Percentiles rank a stretch among this genome's conserved stretches.
Conservation (phyloP, 805 yeast species). For the Candida boleticola region DNA sequence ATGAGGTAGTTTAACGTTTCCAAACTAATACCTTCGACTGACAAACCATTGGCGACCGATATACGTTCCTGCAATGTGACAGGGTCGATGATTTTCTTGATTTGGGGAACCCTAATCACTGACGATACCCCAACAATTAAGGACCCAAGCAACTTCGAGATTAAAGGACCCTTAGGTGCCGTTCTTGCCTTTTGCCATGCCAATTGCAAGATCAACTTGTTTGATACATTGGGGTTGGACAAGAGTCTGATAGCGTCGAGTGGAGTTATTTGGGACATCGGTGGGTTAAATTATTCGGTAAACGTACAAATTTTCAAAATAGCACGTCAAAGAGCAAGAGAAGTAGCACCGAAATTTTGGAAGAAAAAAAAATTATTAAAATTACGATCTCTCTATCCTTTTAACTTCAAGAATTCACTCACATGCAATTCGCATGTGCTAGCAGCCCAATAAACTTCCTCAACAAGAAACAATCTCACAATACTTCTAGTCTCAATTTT, state of each 20-base stretch:
- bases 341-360: not conserved
- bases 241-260: constrained; percentile 24
- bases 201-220: constrained; percentile 35
- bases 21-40: constrained; percentile 32
- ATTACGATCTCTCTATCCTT: not conserved
- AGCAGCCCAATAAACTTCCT: not conserved
- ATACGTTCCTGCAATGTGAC: constrained; percentile 21
- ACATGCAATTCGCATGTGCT: not conserved
- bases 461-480: not conserved
- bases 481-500: not conserved
- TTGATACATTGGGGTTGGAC: constrained; percentile 39
- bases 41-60: constrained; percentile 35
- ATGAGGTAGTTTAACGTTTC: constrained; percentile 36
- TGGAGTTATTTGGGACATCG: constrained; percentile 1
- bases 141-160: constrained; percentile 31
- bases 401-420: not conserved
- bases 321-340: not conserved
- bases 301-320: no score
- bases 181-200: constrained; percentile 33
- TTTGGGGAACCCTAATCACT: constrained; percentile 41
- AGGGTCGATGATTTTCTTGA: constrained; percentile 32
- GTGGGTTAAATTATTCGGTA: not conserved
- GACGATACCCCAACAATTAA: constrained; percentile 37
- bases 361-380: no score
- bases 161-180: constrained; percentile 32